Conservation (phyloP, 1,284 basidiomycete species). For the Ustilago nuda region DNA sequence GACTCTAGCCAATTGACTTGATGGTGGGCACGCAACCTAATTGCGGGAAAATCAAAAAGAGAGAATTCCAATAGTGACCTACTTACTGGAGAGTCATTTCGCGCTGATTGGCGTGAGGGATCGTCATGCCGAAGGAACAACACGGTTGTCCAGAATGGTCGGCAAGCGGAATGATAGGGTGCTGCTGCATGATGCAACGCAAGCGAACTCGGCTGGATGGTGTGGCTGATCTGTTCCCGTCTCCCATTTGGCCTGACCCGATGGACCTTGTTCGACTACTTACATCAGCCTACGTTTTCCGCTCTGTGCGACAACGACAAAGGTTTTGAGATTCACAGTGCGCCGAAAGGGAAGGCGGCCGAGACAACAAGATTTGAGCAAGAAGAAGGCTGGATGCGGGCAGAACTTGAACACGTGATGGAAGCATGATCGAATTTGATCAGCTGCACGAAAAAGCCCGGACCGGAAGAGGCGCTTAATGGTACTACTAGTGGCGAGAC, state of each 20-base stretch:
- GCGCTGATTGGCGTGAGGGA: not conserved
- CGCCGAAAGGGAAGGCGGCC: not conserved
- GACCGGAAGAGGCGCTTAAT: slow-evolving; percentile 16
- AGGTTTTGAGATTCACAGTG: not conserved
- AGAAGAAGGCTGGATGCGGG: not conserved
- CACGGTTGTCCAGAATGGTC: not conserved
- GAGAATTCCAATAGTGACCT: not conserved
- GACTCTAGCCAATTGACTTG: too few species aligned
- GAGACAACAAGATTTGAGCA: not conserved
- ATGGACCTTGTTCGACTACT: not conserved
- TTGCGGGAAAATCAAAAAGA: not conserved
- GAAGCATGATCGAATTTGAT: not conserved
- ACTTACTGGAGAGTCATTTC: slow-evolving; percentile 1
- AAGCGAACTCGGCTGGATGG: slow-evolving; percentile 13
- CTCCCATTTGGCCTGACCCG: not conserved
- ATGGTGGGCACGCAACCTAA: not conserved
- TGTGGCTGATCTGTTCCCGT: slow-evolving; percentile 11
- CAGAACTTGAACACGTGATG: not conserved
- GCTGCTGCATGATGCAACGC: slow-evolving; percentile 8
- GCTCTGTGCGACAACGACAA: not conserved
- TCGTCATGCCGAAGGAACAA: not conserved
- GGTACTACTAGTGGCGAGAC: not conserved
- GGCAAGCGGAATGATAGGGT: slow-evolving; percentile 1
- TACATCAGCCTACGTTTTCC: not conserved
- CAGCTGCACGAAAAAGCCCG: not conserved